Evolutionary conservation across 305 asterid species (phyloP).

Genomic region (Fraxinus sp.): DNA sequence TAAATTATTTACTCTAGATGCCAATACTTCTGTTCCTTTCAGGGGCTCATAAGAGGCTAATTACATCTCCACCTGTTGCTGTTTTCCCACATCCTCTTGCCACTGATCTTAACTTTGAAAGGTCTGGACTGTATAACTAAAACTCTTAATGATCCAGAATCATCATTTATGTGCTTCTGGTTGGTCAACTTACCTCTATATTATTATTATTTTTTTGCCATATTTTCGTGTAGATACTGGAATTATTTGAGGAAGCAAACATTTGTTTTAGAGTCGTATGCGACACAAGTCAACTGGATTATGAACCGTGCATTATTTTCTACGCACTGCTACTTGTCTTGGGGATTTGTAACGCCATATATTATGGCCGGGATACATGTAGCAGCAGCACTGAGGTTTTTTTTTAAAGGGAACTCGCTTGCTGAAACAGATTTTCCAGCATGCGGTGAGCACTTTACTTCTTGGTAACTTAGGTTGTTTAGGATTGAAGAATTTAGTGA

Average conservation of each 20-base stretch:
- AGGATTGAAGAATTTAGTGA: constrained; percentile 4
- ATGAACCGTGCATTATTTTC: constrained; percentile 93
- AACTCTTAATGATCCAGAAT: constrained; percentile 17
- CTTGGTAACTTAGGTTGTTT: not conserved
- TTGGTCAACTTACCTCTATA: constrained; percentile 5
- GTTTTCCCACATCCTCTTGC: constrained; percentile 99
- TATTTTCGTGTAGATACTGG: constrained; percentile 69
- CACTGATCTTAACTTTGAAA: constrained; percentile 90
- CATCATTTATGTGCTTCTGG: constrained; percentile 21
- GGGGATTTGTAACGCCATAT: constrained; percentile 91
- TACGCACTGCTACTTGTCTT: constrained; percentile 83
- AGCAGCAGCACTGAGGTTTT: constrained; percentile 67
- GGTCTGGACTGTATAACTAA: constrained; percentile 45
- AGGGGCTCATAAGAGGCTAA: constrained; percentile 93
- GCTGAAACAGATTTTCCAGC: constrained; percentile 55
- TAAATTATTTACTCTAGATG: not conserved
- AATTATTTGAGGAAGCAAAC: constrained; percentile 97
- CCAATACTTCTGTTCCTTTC: constrained; percentile 29
- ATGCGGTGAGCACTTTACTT: constrained; percentile 54
- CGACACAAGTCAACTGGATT: constrained; percentile 78
- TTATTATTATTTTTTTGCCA: not conserved
- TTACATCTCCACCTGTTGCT: constrained; percentile 94
- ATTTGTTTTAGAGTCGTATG: constrained; percentile 88
- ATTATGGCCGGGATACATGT: constrained; percentile 70
- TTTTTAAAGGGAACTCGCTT: constrained; percentile 49